phyloP scores from a whole-genome alignment of 2,329 filamentous ascomycete species.

The Colletotrichum caudatum region DNA sequence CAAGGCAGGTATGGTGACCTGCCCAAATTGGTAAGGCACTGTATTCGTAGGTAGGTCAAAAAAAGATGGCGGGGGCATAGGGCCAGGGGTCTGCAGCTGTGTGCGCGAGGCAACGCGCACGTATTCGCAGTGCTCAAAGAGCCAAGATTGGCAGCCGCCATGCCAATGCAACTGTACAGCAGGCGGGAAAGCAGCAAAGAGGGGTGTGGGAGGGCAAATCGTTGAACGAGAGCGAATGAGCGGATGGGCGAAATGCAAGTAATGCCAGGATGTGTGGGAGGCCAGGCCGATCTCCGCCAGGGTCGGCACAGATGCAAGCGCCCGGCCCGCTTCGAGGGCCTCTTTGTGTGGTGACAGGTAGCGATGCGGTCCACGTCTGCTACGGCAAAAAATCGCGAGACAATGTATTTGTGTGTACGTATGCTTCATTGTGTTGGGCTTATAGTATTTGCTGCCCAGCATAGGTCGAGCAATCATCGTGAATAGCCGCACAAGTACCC shows the following conservation, averaged over 20 bases:
- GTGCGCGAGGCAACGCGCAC: constrained; percentile 36
- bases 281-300: constrained; percentile 36
- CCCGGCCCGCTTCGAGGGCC: constrained; percentile 33
- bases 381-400: not conserved
- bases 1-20: not conserved
- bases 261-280: constrained; percentile 23
- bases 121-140: constrained; percentile 27
- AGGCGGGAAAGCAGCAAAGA: constrained; percentile 12
- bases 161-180: constrained; percentile 31
- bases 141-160: constrained; percentile 38
- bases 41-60: constrained; percentile 6
- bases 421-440: not conserved
- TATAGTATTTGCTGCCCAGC: not conserved
- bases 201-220: not conserved
- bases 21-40: constrained; percentile 17
- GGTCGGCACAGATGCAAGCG: constrained; percentile 40
- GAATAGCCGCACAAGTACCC: not conserved
- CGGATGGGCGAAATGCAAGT: constrained; percentile 34
- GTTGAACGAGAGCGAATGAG: constrained; percentile 28
- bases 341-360: constrained; percentile 10
- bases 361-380: constrained; percentile 3
- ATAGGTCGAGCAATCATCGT: not conserved
- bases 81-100: constrained; percentile 17
- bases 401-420: not conserved
- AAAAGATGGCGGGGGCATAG: constrained; percentile 21